These are phyloP conservation scores for Auricularia cornea DNA, from an alignment of 768 basidiomycete species.

Conservation along the genomic window DNA sequence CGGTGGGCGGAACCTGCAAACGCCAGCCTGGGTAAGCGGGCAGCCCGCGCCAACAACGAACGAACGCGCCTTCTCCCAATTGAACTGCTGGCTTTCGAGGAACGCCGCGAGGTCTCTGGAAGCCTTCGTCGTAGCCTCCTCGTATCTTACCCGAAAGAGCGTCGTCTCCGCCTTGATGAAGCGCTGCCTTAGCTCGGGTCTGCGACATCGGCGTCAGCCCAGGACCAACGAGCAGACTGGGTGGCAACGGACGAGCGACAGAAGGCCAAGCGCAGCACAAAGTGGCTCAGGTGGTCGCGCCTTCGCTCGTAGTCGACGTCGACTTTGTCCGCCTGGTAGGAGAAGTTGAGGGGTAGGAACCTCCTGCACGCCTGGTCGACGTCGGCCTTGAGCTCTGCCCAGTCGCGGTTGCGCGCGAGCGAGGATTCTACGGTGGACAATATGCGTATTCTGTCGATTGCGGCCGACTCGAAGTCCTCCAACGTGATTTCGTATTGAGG, in stretches of 20 bases:
- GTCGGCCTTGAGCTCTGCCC: constrained; percentile 64
- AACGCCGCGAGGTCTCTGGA: constrained; percentile 59
- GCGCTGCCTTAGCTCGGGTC: constrained; percentile 81
- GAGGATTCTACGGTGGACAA: constrained; percentile 90
- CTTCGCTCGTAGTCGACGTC: constrained; percentile 57
- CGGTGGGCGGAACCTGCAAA: constrained; percentile 46
- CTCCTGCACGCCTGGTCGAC: constrained; percentile 58
- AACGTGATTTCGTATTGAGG: constrained; percentile 84
- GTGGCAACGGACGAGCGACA: constrained; percentile 84
- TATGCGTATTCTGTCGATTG: constrained; percentile 78
- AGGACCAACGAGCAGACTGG: too few relatives aligned
- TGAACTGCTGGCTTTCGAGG: constrained; percentile 53
- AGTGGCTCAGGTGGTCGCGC: constrained; percentile 87
- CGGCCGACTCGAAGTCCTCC: constrained; percentile 91
- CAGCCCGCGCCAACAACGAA: constrained; percentile 1
- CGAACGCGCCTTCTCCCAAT: constrained; percentile 49
- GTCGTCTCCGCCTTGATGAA: constrained; percentile 86
- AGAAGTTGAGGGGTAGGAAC: constrained; percentile 63
- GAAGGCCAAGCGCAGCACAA: constrained; percentile 88
- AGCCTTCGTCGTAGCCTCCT: constrained; percentile 46
- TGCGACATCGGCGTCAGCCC: constrained; percentile 22
- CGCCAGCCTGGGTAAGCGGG: too few relatives aligned
- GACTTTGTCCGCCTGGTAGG: constrained; percentile 36
- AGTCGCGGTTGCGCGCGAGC: constrained; percentile 71
- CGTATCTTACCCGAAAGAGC: constrained; percentile 77